Base-by-base conservation (phyloP, 2,329 filamentous ascomycete genomes). In the Teratosphaeria viscida region DNA sequence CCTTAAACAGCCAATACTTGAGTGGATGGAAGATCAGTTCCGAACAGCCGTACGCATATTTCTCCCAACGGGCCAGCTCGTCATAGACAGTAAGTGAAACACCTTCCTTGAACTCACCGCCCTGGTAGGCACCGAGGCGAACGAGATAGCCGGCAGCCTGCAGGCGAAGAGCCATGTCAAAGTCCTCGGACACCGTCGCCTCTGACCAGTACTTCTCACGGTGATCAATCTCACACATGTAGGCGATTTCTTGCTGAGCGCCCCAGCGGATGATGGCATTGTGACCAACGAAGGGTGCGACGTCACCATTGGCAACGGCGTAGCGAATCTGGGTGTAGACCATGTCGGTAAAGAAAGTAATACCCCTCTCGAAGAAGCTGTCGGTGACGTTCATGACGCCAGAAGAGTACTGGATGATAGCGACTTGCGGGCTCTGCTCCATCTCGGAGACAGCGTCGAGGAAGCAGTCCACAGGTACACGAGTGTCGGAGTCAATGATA, bases 81-180 rank as follows among this genome's bases (percentile, higher is more conserved):
- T 92, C 89, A 70, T 92, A 91, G 10, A 92, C 88, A 0, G 89
- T 92, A 59, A 92, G 78, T 1, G 89, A 92, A 58, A 92, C 89
- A 64, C 89, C 89, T 71, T 92, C 89, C 71, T 90, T 87, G 78
- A 90, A 91, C 55, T 85, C 87, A n/a, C 87, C 84, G 43, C 85
- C 85, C 6, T 85, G 85, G 80, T 88, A 91, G 23, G 85, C 83
- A 8, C 85, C 87, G 27, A 90, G 78, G 34, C 88, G 85, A 65
- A 89, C 86, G 63, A 86, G 84, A 72, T 90, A 90, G 32, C 87
- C 86, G 63, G 77, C 82, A 64, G 83, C 84, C 72, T 90, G 88
- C 23, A 91, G 81, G 65, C 87, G 86, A 26, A 90, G 83, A 29
- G 87, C 87, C 86, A 91, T 90, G 67, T 90, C 87, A 69, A 91